Conservation (phyloP, 2,329 filamentous ascomycete genomes). For the Dothistroma pini region DNA sequence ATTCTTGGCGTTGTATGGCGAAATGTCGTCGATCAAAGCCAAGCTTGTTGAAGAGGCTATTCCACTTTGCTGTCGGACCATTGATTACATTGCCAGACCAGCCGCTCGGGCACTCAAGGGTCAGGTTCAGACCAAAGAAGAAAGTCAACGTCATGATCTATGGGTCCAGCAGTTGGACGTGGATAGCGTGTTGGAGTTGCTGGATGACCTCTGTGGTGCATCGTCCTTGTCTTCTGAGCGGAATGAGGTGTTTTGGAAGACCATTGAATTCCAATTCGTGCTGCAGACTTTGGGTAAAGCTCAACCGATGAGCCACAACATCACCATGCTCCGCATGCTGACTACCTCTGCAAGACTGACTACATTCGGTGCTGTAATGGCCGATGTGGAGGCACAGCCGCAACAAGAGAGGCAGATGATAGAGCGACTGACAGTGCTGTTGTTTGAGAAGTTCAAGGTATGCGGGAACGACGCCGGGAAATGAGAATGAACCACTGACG, state of each 20-base stretch:
- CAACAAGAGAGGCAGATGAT: conserved; percentile 49
- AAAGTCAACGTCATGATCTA: conserved; percentile 36
- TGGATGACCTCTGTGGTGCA: conserved; percentile 58
- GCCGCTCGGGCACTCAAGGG: conserved; percentile 37
- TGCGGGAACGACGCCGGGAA: not conserved
- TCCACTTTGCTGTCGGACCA: conserved; percentile 42
- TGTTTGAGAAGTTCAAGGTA: conserved; percentile 53
- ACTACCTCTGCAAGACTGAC: conserved; percentile 60
- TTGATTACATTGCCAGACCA: conserved; percentile 55
- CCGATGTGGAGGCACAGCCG: conserved; percentile 41
- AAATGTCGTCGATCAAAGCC: conserved; percentile 57
- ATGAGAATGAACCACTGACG: not conserved
- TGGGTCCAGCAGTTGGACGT: conserved; percentile 61
- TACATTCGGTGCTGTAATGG: conserved; percentile 64
- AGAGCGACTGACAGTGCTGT: conserved; percentile 59
- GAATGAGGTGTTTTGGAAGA: conserved; percentile 60
- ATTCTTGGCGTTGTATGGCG: conserved; percentile 59
- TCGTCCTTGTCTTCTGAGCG: conserved; percentile 48
- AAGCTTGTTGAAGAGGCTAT: conserved; percentile 57
- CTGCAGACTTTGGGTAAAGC: conserved; percentile 64
- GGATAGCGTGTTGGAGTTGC: conserved; percentile 59
- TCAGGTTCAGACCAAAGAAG: conserved; percentile 24
- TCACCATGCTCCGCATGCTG: conserved; percentile 62
- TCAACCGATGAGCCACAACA: conserved; percentile 61
- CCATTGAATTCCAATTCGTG: conserved; percentile 63